phyloP scores from a whole-genome alignment of 1,284 basidiomycete species.

The Hortiboletus rubellus region DNA sequence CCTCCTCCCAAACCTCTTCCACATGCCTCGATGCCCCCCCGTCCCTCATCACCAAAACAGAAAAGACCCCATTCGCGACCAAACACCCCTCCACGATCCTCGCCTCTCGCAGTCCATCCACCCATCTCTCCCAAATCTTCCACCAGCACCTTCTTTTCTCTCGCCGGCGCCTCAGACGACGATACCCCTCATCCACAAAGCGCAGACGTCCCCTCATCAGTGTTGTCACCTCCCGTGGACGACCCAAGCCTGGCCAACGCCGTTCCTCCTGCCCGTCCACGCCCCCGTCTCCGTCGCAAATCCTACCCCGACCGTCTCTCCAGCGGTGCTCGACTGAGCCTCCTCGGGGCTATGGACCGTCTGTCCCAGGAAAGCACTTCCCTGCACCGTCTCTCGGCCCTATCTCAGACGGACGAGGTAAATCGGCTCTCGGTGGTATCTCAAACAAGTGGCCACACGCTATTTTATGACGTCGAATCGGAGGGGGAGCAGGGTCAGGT shows the following conservation, averaged over 20 bases:
- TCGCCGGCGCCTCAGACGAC: slow-evolving; percentile 22
- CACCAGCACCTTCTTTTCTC: slow-evolving; percentile 28
- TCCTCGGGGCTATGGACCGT: slow-evolving; percentile 33
- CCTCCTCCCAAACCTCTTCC: slow-evolving; percentile 1
- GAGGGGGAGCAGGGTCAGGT: slow-evolving; percentile 2
- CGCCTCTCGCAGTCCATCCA: slow-evolving; percentile 13
- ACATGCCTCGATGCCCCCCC: slow-evolving; percentile 3
- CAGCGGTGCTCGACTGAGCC: slow-evolving; percentile 24
- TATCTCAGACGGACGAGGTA: slow-evolving; percentile 6
- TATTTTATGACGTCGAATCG: slow-evolving; percentile 26
- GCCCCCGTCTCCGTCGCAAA: slow-evolving; percentile 21
- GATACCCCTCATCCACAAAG: background rate
- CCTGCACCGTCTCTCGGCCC: slow-evolving; percentile 15
- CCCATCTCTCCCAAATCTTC: slow-evolving; percentile 33
- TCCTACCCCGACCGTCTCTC: slow-evolving; percentile 32
- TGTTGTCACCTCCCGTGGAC: background rate
- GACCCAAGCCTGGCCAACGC: background rate
- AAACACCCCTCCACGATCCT: slow-evolving; percentile 19
- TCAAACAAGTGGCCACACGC: slow-evolving; percentile 28
- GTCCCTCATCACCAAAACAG: slow-evolving; percentile 6
- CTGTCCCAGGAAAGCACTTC: slow-evolving; percentile 22
- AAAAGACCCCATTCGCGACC: slow-evolving; percentile 19
- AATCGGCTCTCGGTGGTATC: slow-evolving; percentile 26
- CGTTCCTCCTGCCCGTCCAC: slow-evolving; percentile 20
- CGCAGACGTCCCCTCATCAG: background rate